phyloP scores from a whole-genome alignment of 2,329 filamentous ascomycete genomes.

The Venturia nashicola region DNA sequence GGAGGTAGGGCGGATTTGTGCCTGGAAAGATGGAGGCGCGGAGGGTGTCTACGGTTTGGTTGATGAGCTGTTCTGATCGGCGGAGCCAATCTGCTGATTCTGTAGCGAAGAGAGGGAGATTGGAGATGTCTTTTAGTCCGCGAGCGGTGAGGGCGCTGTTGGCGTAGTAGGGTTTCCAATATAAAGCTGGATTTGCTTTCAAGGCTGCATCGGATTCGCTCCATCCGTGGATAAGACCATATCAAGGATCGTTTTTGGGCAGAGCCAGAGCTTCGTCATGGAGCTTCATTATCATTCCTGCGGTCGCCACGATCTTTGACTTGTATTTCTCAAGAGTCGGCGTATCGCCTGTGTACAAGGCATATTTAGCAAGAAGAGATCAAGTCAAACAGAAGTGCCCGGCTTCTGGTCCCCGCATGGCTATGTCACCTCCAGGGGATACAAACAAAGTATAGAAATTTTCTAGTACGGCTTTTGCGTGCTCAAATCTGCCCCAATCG shows the following conservation, averaged over 20 bases:
- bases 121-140: conserved; percentile 5
- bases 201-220: conserved; percentile 5
- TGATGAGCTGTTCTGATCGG: not conserved
- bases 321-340: conserved; percentile 4
- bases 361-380: conserved; percentile 10
- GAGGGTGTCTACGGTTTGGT: not conserved
- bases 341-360: conserved; percentile 7
- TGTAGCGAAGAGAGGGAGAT: not conserved
- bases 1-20: conserved; percentile 1
- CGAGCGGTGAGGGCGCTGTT: conserved; percentile 8
- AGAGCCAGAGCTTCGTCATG: conserved; percentile 10
- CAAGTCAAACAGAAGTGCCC: conserved; percentile 7
- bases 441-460: conserved; percentile 9
- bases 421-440: conserved; percentile 6
- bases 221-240: conserved; percentile 10
- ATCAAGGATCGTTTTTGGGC: not conserved
- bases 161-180: conserved; percentile 8
- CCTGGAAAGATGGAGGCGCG: conserved; percentile 3
- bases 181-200: conserved; percentile 3
- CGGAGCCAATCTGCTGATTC: conserved; percentile 5
- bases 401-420: conserved; percentile 8
- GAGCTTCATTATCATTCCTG: not conserved
- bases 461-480: conserved; percentile 8
- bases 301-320: conserved; percentile 8
- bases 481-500: conserved; percentile 7